Base-by-base conservation (phyloP, 2,329 filamentous ascomycete genomes). In the Fusarium vanettenii region DNA sequence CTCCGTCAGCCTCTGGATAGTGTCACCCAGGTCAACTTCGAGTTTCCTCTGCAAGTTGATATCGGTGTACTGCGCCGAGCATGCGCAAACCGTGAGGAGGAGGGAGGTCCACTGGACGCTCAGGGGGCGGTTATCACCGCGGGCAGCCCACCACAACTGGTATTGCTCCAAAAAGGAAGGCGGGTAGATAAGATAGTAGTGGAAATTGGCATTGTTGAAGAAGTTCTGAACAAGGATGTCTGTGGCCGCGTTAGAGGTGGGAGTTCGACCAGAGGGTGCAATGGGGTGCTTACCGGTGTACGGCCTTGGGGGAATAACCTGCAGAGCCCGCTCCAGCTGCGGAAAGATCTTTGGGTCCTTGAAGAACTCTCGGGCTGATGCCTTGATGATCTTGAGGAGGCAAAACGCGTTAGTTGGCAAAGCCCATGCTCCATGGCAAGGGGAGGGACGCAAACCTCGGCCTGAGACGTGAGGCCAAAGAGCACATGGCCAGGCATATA, bases 131-230 rank as follows among this genome's bases (percentile, higher is more conserved):
- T 76, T 72, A 13, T 78, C 78, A 45, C 76, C 73, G 37, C 81
- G 78, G 25, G 74, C 69, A 18, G 68, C 61, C 81, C 83, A 85
- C 83, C 83, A 85, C 16, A 73, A 66, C 37, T 80, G 74, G 50
- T 85, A 84, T 27, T 84, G 81, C 39, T 81, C 79, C 14, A 83
- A 39, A 39, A 85, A 84, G 6, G 77, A 75, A 0, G 79, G 71
- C 0, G 83, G 81, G 63, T 85, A 83, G 33, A 84, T 72, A 59
- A 84, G 81, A 67, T 84, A 84, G 77, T 83, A 82, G 67, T 84
- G 82, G 60, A 78, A 84, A 67, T 85, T 85, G 70, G 81, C 82
- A 45, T 80, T 78, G 59, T 79, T 77, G 16, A 85, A 73, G 62
- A 84, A 85, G 71, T 83, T 83, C 43, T 85, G 80, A 11, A 85